Conservation (phyloP, 371 early-diverging fungal species). For the Mucor racemosus region DNA sequence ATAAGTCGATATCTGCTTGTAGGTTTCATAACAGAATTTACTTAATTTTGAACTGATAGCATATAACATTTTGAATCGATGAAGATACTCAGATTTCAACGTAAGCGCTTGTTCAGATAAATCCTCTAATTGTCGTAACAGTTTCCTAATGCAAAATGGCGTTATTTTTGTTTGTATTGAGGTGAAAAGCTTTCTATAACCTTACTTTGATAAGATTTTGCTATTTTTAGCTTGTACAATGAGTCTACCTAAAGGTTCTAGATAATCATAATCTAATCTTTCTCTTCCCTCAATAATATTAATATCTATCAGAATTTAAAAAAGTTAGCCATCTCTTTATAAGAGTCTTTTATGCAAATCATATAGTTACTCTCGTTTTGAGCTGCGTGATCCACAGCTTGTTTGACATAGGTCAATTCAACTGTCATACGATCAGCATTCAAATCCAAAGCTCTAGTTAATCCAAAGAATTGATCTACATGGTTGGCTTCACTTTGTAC, state of each 20-base stretch:
- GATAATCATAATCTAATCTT: constrained; percentile 57
- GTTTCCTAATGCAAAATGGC: constrained; percentile 56
- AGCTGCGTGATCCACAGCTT: constrained; percentile 36
- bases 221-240: constrained; percentile 65
- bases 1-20: constrained; percentile 36
- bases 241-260: constrained; percentile 59
- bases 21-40: constrained; percentile 49
- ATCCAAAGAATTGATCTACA: constrained; percentile 59
- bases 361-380: constrained; percentile 33
- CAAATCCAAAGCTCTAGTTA: constrained; percentile 61
- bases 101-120: constrained; percentile 59
- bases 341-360: neutral
- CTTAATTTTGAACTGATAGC: constrained; percentile 57
- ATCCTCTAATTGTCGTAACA: constrained; percentile 70
- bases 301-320: neutral
- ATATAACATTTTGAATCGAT: constrained; percentile 58
- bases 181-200: neutral
- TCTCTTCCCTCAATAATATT: constrained; percentile 50
- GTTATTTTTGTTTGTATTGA: neutral
- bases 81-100: constrained; percentile 53
- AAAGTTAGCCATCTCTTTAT: neutral
- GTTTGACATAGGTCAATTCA: constrained; percentile 59
- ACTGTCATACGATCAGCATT: constrained; percentile 70
- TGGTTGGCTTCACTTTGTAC: constrained; percentile 41
- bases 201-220: constrained; percentile 65